A percentile compares a stretch with the other conserved stretches of the same genome.
Conservation (phyloP, 2,329 filamentous ascomycete genomes). For the Aschersonia sp. region DNA sequence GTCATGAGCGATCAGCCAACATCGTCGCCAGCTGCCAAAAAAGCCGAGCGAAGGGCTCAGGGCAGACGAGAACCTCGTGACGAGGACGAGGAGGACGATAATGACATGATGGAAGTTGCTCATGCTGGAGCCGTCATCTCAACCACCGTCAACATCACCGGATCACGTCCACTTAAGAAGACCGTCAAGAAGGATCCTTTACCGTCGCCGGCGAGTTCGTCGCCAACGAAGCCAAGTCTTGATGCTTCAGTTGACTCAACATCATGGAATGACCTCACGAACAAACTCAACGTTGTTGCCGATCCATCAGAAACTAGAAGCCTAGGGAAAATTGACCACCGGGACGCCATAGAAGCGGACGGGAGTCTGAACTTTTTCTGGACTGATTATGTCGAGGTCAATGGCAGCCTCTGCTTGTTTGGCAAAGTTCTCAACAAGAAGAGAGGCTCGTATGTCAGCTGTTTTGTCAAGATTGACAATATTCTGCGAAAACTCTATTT, state of each 20-base stretch:
- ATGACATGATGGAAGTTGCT: conserved; percentile 78
- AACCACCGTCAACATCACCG: conserved; percentile 71
- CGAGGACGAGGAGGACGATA: conserved; percentile 63
- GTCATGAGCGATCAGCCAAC: conserved; percentile 76
- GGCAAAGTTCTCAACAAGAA: conserved; percentile 91
- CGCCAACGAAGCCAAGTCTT: conserved; percentile 43
- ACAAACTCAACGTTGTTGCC: conserved; percentile 73
- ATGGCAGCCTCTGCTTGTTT: conserved; percentile 83
- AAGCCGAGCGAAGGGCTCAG: conserved; percentile 54
- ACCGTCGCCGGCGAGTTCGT: conserved; percentile 63
- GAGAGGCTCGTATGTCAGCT: conserved; percentile 67
- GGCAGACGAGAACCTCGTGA: conserved; percentile 37
- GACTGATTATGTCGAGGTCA: conserved; percentile 89
- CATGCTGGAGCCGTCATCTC: conserved; percentile 56
- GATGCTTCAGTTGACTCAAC: conserved; percentile 58
- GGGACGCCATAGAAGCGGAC: conserved; percentile 84
- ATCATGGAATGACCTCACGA: conserved; percentile 78
- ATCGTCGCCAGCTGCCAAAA: conserved; percentile 76
- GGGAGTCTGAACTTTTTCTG: conserved; percentile 91
- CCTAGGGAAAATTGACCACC: conserved; percentile 69
- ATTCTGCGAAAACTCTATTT: conserved; percentile 88
- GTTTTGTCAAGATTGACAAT: conserved; percentile 93
- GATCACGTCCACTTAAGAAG: conserved; percentile 59
- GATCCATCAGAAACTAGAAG: conserved; percentile 51
- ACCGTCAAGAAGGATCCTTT: conserved; percentile 52